A percentile compares a stretch with the other conserved stretches of the same genome.
Conservation (phyloP, 2,329 filamentous ascomycete genomes). For the Pyricularia sp. region DNA sequence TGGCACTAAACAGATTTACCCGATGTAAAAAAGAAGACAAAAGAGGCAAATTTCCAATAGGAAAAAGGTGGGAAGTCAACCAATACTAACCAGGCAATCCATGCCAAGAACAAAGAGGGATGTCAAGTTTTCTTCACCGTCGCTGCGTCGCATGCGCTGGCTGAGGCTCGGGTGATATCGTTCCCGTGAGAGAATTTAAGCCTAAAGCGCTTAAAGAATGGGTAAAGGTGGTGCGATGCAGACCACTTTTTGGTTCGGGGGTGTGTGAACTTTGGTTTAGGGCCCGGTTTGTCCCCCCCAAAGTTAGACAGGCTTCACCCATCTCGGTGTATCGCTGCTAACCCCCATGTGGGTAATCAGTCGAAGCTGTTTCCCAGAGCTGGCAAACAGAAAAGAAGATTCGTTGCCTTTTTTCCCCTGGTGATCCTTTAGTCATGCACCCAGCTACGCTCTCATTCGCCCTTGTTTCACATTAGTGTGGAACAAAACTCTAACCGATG, state of each 20-base stretch:
- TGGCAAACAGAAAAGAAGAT: not conserved
- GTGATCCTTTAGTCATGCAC: not conserved
- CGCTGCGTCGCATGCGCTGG: not conserved
- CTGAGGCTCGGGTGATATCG: not conserved
- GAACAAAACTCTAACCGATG: not conserved
- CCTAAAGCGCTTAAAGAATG: not conserved
- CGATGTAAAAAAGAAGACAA: not conserved
- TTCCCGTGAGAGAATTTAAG: not conserved
- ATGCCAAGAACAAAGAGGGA: not conserved
- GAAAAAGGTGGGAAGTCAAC: not conserved
- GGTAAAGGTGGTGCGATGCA: too few relatives aligned
- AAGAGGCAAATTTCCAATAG: not conserved
- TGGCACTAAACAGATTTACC: not conserved
- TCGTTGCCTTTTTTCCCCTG: not conserved
- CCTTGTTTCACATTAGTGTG: not conserved
- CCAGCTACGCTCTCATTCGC: not conserved
- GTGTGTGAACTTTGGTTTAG: too few relatives aligned
- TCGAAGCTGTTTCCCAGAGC: too few relatives aligned
- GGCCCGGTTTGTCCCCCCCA: too few relatives aligned
- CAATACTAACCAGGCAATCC: not conserved
- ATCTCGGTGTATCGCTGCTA: too few relatives aligned
- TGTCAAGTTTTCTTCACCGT: not conserved
- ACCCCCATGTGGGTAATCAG: too few relatives aligned
- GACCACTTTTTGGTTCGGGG: too few relatives aligned
- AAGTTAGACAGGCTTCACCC: too few relatives aligned